Conservation (phyloP, 2,329 filamentous ascomycete genomes). For the Allantophomopsis lycopodina region DNA sequence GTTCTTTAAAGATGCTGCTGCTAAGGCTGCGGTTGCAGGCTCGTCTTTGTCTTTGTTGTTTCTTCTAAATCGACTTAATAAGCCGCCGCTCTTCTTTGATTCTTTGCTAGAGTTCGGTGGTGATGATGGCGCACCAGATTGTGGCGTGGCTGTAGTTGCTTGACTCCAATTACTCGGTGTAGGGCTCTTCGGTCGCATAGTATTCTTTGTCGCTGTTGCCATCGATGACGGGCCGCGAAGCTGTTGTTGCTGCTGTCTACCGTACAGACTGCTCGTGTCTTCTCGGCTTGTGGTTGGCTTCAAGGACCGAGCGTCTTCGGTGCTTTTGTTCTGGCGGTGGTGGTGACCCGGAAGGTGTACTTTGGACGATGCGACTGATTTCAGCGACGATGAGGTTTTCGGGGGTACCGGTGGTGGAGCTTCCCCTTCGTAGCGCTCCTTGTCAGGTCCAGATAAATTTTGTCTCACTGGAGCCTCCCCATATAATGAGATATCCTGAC, state of each 20-base stretch:
- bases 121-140: conserved; percentile 34
- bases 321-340: conserved; percentile 57
- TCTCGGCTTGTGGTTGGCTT: conserved; percentile 66
- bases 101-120: conserved; percentile 21
- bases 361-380: conserved; percentile 39
- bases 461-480: conserved; percentile 66
- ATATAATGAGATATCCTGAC: conserved; percentile 59
- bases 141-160: conserved; percentile 5
- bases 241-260: conserved; percentile 22
- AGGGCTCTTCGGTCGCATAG: conserved; percentile 63
- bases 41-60: conserved; percentile 43
- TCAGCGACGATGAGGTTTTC: conserved; percentile 49
- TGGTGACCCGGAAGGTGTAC: conserved; percentile 52
- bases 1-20: conserved; percentile 25
- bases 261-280: conserved; percentile 38
- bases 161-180: conserved; percentile 51
- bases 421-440: conserved; percentile 45
- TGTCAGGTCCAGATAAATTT: conserved; percentile 54
- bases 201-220: conserved; percentile 13
- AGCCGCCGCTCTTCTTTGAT: conserved; percentile 3
- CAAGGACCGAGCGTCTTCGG: conserved; percentile 49
- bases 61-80: conserved; percentile 16
- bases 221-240: conserved; percentile 27
- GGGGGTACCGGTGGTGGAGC: conserved; percentile 36
- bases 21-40: conserved; percentile 14